A percentile compares a stretch with the other conserved stretches of the same genome.
Conservation (phyloP, 176 grass and related monocot species). For the Alopecurus myosuroides region DNA sequence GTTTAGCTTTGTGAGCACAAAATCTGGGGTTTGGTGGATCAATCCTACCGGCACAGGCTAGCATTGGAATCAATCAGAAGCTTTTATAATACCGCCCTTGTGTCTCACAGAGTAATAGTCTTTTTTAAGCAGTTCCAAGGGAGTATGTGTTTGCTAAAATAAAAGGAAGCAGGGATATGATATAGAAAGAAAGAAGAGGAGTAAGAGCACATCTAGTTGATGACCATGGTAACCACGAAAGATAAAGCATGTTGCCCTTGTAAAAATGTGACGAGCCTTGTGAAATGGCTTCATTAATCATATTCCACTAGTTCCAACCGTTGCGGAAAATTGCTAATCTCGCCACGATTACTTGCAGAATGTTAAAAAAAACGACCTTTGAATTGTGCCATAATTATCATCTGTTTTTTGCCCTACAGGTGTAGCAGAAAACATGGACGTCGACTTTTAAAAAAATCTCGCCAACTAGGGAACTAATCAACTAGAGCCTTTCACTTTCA, state of each 20-base stretch:
- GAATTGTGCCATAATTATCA: not conserved
- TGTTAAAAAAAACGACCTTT: not conserved
- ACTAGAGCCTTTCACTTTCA: not conserved
- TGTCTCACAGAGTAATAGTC: conserved; percentile 29
- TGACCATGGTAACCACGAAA: not conserved
- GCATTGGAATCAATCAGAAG: conserved; percentile 25
- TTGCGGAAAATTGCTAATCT: not conserved
- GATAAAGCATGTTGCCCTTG: not conserved
- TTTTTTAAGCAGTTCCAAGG: conserved; percentile 20
- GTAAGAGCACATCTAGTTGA: not conserved
- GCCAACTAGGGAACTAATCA: not conserved
- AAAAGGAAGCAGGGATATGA: not conserved
- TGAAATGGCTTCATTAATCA: not conserved
- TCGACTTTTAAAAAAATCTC: not conserved
- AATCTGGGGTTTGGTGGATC: conserved; percentile 46
- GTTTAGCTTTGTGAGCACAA: conserved; percentile 7
- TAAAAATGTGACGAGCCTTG: not conserved
- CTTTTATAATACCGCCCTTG: not conserved
- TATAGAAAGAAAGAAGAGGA: not conserved
- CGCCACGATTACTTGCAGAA: not conserved
- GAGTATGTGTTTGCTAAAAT: too few species aligned
- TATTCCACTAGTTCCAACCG: not conserved
- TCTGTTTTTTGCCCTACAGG: not conserved
- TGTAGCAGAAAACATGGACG: not conserved
- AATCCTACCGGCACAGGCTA: conserved; percentile 32